Base-by-base conservation (phyloP, 306 rosid species). In the Cicer yamashitae region DNA sequence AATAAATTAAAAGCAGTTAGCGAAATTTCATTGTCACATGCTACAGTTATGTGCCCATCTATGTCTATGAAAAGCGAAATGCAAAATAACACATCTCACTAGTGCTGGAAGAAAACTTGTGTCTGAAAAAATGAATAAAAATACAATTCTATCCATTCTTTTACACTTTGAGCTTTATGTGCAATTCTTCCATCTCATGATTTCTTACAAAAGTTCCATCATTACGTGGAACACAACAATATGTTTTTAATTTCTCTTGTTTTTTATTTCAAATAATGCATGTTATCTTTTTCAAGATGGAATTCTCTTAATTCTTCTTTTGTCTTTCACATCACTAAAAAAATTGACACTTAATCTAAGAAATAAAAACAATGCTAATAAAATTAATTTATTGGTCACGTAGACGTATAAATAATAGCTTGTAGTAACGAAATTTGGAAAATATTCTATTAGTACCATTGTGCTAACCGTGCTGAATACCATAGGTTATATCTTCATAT, bases 161-260 rank as follows among this genome's bases (percentile, higher is more conserved):
- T 73, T 79, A 70, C 73, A 41, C 82, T 71, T 74, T 39, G 65
- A 78, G 81, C 79, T 81, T 66, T 79, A 64, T 74, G 71, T 66
- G 67, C 58, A 40, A 74, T 80, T 81, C 80, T 65, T 71, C 54
- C 69, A 72, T 74, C 71, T 61, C 79, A 75, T 86, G 68, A 81
- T 81, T 79, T 67, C 80, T 64, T 78, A 72, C 73, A 76, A 84
- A 87, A 73, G 90, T 82, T 85, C 30, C 74, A 82, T 79, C 84
- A 84, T 73, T 73, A 77, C 77, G 77, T 79, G 85, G 81, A 82
- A 73, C 3, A 84, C 77, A 82, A 54, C 70, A 14, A 54, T 2
- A 25, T 34, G 14, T 38, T 67, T 17, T 2, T 4, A 2, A 11
- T 59, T 14, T 17, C 52, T 59, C 51, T 59, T 56, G 2, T 14